Evolutionary conservation across 2,329 filamentous ascomycete genomes (phyloP).

Genomic region (Helotiales sp.): DNA sequence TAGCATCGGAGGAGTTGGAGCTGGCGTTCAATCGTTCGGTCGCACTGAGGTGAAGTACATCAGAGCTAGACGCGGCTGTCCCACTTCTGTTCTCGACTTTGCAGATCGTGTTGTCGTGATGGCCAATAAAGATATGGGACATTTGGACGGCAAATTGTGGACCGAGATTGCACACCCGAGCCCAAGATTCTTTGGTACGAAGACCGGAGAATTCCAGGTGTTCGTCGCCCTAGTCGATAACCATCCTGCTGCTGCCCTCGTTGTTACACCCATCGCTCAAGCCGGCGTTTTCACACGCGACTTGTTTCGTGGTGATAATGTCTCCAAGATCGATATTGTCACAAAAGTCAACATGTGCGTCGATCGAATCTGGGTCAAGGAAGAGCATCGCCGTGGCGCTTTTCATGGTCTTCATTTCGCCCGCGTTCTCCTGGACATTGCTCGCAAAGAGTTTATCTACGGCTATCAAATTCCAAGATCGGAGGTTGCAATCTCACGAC

Average conservation of each 20-base stretch:
- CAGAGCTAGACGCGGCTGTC: not conserved
- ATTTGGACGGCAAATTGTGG: not conserved
- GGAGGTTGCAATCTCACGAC: constrained; percentile 1
- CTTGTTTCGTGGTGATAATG: not conserved
- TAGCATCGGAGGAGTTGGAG: too few relatives aligned
- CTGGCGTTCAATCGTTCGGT: too few relatives aligned
- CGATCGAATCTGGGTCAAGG: constrained; percentile 69
- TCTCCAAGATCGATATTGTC: not conserved
- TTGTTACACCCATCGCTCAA: constrained; percentile 26
- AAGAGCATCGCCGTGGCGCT: constrained; percentile 58
- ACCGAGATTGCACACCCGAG: too few relatives aligned
- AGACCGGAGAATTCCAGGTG: constrained; percentile 29
- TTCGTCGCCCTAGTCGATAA: constrained; percentile 31
- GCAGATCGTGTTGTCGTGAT: not conserved
- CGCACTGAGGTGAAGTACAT: not conserved
- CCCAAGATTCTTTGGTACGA: not conserved
- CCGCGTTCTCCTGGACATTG: constrained; percentile 48
- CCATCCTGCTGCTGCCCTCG: constrained; percentile 22
- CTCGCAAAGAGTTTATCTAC: not conserved
- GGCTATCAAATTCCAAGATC: not conserved
- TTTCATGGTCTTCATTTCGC: constrained; percentile 63
- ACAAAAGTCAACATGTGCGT: constrained; percentile 59
- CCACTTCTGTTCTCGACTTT: not conserved
- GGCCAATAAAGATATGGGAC: constrained; percentile 11
- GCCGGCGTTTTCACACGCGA: not conserved